Evolutionary conservation across 805 yeast genomes (phyloP).

Genomic region (Yueomyces sinensis): DNA sequence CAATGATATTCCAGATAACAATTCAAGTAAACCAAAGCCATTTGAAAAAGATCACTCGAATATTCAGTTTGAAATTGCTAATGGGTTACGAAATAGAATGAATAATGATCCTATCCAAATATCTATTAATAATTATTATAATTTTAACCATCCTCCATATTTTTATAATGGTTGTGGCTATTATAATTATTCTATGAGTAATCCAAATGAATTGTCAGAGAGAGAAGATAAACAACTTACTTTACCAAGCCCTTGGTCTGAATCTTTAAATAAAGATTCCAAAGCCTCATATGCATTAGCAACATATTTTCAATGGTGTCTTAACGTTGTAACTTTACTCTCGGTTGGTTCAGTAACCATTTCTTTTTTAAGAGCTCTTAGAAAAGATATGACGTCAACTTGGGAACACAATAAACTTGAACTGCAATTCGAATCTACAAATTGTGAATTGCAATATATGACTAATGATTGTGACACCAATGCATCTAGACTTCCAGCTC

Average conservation of each 20-base stretch:
- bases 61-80: background rate
- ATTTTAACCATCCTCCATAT: background rate
- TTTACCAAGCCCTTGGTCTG: constrained; percentile 51
- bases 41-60: background rate
- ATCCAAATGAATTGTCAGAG: background rate
- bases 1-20: background rate
- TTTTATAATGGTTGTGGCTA: background rate
- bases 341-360: constrained; percentile 33
- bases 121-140: background rate
- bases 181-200: background rate
- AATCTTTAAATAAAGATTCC: constrained; percentile 36
- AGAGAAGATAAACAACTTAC: constrained; percentile 2
- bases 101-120: background rate
- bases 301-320: constrained; percentile 44
- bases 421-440: constrained; percentile 36
- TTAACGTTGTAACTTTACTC: constrained; percentile 35
- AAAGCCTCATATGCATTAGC: constrained; percentile 43
- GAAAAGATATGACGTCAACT: constrained; percentile 38
- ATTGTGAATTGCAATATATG: constrained; percentile 37
- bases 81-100: background rate
- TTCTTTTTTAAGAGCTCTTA: constrained; percentile 34
- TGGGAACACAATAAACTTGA: constrained; percentile 33
- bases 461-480: constrained; percentile 47
- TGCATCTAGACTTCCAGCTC: constrained; percentile 38
- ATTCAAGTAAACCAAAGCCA: background rate